A percentile compares a stretch with the other conserved stretches of the same genome.
Evolutionary conservation across 2,329 filamentous ascomycete genomes (phyloP).

Genomic region (Hypoxylon sp.): DNA sequence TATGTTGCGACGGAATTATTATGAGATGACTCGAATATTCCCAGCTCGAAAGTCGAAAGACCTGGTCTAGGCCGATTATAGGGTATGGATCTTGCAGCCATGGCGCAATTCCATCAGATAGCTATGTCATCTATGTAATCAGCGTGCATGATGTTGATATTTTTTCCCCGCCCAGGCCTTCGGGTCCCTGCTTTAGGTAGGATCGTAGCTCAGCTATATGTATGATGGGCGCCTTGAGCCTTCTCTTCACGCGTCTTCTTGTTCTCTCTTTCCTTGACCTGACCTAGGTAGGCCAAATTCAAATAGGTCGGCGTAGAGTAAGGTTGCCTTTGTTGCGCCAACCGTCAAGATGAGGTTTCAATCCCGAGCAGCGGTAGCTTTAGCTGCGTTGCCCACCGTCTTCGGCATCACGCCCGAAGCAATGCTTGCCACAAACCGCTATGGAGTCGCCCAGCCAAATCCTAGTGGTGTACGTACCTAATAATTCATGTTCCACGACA

Average conservation of each 20-base stretch:
- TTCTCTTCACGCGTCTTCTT: constrained; percentile 11
- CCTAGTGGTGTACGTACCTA: constrained; percentile 45
- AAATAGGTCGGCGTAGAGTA: constrained; percentile 15
- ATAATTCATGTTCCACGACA: constrained; percentile 2
- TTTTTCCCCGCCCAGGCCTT: constrained; percentile 6
- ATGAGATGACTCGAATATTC: no score
- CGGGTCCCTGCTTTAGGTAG: background rate
- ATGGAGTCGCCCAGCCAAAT: constrained; percentile 45
- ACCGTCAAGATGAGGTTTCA: constrained; percentile 42
- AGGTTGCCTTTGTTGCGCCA: constrained; percentile 16
- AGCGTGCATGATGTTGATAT: constrained; percentile 33
- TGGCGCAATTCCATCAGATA: constrained; percentile 35
- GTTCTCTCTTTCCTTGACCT: constrained; percentile 13
- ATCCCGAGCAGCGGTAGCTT: constrained; percentile 38
- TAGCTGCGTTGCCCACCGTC: constrained; percentile 42
- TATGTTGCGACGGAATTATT: no score
- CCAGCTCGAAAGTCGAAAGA: no score
- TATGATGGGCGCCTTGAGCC: constrained; percentile 21
- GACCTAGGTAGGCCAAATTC: no score
- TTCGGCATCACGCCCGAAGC: constrained; percentile 45
- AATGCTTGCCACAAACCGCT: constrained; percentile 48
- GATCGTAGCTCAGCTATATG: no score
- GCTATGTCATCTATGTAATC: constrained; percentile 35
- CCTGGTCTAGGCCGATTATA: constrained; percentile 23
- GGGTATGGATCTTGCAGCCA: constrained; percentile 12